Base-by-base conservation (phyloP, 345 rosid species). In the Mangifera indica region DNA sequence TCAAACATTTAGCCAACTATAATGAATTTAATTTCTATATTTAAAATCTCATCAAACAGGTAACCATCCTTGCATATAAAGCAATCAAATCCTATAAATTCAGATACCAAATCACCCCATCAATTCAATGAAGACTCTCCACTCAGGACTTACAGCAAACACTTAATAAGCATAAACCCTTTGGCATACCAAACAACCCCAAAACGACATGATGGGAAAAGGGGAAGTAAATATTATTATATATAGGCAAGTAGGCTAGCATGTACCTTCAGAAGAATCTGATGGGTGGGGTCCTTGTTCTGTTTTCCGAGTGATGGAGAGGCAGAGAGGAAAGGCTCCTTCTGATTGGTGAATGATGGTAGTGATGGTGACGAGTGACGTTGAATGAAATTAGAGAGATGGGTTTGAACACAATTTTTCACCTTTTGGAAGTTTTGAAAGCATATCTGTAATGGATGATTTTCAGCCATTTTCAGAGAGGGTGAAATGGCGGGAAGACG, bases 341-440 rank as follows among this genome's bases (percentile, higher is more conserved):
- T 79, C 61, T 75, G 72, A 7, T 37, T 58, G 56, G 73, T 3
- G 24, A 74, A 40, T 2, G 76, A 73, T 2, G 76, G 32, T 3
- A 29, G 32, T 7, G 48, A 9, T 0, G 74, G 53, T 0, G 69
- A 52, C 5, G 69, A 52, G 20, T 72, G 14, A 62, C 70, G 78
- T 58, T 69, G 71, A 42, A 73, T 52, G 77, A 91, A 77, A 71
- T 79, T 88, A 1, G 87, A 83, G 73, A 93, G 72, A 56, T 81
- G 93, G 72, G 81, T 77, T 74, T 87, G 95, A 11, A 91, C 37
- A 54, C 86, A 82, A 59, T 25, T 83, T 25, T 89, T 84, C 42
- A 87, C 21, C 58, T 82, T 89, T 52, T 78, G 83, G 15, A 83
- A 58, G 52, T 77, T 84, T 8, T 74, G 84, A 67, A 83, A 73